Evolutionary conservation across 73 alveolate species (phyloP), one percentile per base, ranked within the genome.

Genomic region (Durusdinium trenchii): DNA sequence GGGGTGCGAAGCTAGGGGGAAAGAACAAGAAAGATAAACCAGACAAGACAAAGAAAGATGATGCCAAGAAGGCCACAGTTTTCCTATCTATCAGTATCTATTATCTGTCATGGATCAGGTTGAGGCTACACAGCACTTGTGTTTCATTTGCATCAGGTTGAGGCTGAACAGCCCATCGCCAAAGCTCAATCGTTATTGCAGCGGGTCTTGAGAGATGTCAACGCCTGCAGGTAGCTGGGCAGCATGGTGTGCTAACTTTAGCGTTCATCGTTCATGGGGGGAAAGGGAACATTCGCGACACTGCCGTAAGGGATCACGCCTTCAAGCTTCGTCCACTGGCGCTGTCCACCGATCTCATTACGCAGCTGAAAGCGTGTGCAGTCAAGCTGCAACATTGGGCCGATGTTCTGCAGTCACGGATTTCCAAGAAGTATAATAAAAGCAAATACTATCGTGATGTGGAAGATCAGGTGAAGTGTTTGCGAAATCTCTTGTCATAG

Each of bases 261-360:
- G n/a, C n/a, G n/a, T n/a, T n/a, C n/a, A n/a, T n/a, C n/a, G n/a
- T n/a, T n/a, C n/a, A 67, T 1, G 81, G 5, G 42, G 9, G 9
- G n/a, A 67, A 1, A 67, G 18, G n/a, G 43, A 28, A 9, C 46
- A 32, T 67, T 20, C 26, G 10, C 48, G 40, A 1, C 26, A 7
- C 18, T 38, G 0, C 32, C 28, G 71, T n/a, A n/a, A 83, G 94
- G 94, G 94, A 83, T 75, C 94, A 83, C 12, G 94, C 94, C 6
- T 83, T 83, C 52, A 83, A 83, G 76, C 76, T 83, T 3, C 50
- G 52, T n/a, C 94, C 94, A 26, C 52, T 83, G 62, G 3, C 54
- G 18, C 47, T 83, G 40, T 51, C 76, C 36, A 18, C 54, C 32
- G 94, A 48, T 48, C 52, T 83, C 18, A 83, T 83, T 20, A 51